Evolutionary conservation across 73 alveolate genomes (phyloP).

Genomic region (Tetrahymena borealis): DNA sequence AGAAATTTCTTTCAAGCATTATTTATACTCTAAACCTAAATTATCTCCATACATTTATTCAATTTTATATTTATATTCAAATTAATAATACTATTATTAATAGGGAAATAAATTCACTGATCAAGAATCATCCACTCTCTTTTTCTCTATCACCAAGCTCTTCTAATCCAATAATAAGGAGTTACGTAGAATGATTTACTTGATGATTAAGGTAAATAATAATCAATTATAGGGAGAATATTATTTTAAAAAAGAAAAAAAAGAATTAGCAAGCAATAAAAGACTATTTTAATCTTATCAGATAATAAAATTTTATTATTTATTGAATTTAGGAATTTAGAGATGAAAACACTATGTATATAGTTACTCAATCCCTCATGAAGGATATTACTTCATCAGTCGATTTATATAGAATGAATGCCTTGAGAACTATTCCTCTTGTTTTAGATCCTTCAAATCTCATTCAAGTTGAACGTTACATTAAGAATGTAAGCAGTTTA

Average conservation of each 20-base stretch:
- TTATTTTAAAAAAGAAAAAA: too few species aligned
- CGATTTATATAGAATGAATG: constrained; percentile 36
- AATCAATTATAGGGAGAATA: not conserved
- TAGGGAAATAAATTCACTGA: constrained; percentile 23
- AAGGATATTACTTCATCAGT: constrained; percentile 30
- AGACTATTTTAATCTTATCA: too few species aligned
- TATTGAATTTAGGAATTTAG: constrained; percentile 15
- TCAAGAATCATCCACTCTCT: constrained; percentile 12
- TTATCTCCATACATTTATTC: not conserved
- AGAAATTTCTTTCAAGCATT: not conserved
- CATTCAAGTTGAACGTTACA: constrained; percentile 21
- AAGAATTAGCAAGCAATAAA: too few species aligned
- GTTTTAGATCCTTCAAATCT: constrained; percentile 30
- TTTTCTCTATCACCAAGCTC: constrained; percentile 24
- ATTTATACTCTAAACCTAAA: not conserved
- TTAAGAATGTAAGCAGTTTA: constrained; percentile 13
- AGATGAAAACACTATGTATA: constrained; percentile 31
- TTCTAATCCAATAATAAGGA: constrained; percentile 28
- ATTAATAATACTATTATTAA: not conserved
- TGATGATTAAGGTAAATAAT: constrained; percentile 27
- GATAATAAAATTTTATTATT: too few species aligned
- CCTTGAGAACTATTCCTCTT: constrained; percentile 22
- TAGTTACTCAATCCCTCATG: constrained; percentile 19
- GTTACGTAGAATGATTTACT: constrained; percentile 36
- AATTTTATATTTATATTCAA: not conserved